These are phyloP conservation scores for Arachis monticola DNA, from an alignment of 331 rosid genomes.

Conservation along the genomic window DNA sequence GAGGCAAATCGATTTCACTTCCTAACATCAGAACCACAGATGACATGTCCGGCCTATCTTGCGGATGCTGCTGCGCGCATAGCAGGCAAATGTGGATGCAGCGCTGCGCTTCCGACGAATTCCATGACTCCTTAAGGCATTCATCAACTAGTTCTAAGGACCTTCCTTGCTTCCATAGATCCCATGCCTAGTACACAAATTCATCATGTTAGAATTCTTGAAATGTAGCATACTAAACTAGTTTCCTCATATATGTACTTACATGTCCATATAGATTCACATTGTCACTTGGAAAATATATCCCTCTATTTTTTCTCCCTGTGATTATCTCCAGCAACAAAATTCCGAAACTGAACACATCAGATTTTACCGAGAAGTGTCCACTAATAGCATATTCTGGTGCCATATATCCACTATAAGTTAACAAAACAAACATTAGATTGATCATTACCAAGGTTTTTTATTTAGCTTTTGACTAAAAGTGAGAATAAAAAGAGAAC, in stretches of 20 bases:
- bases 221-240: neutral
- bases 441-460: neutral
- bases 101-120: neutral
- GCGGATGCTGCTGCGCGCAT: conserved; percentile 44
- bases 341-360: conserved; percentile 66
- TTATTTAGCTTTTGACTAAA: neutral
- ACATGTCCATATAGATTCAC: conserved; percentile 63
- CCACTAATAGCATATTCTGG: conserved; percentile 71
- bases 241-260: conserved; percentile 34
- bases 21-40: conserved; percentile 47
- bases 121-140: neutral
- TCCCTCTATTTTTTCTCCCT: conserved; percentile 55
- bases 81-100: conserved; percentile 39
- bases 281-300: conserved; percentile 32
- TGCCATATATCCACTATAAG: conserved; percentile 67
- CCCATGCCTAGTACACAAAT: conserved; percentile 42
- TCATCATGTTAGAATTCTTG: neutral
- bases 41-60: conserved; percentile 52
- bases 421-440: neutral
- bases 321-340: conserved; percentile 59
- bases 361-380: conserved; percentile 59
- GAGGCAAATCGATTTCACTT: conserved; percentile 38
- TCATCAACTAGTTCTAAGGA: conserved; percentile 32
- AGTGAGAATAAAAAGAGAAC: neutral
- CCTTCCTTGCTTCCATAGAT: conserved; percentile 36